Conservation (phyloP, 257 asterid species). For the Knoxia roxburghii region DNA sequence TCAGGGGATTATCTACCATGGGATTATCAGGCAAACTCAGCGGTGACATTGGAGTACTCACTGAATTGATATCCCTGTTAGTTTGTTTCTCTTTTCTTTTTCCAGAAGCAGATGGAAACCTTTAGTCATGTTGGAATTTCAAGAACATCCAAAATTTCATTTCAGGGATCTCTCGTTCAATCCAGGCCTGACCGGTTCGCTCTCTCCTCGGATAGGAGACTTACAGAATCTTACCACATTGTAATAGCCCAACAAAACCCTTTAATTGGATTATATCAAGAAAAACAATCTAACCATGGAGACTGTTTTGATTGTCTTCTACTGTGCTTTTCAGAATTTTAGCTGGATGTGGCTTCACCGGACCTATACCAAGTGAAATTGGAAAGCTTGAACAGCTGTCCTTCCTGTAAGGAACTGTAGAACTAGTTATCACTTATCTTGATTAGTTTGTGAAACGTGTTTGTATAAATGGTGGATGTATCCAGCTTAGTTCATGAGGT, state of each 20-base stretch:
- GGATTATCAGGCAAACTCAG: conserved; percentile 64
- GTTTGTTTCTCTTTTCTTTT: conserved; percentile 31
- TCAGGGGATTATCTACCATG: conserved; percentile 88
- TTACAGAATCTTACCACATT: conserved; percentile 62
- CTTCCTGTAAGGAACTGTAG: conserved; percentile 57
- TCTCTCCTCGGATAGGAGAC: conserved; percentile 83
- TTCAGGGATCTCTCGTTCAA: conserved; percentile 92
- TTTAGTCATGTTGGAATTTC: background rate
- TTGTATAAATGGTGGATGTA: background rate
- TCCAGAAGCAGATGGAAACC: background rate
- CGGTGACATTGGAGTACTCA: conserved; percentile 83
- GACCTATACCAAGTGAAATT: conserved; percentile 68
- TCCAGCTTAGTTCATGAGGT: conserved; percentile 1
- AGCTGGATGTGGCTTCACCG: conserved; percentile 88
- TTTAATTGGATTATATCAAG: background rate
- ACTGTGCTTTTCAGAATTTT: conserved; percentile 60
- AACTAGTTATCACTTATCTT: background rate
- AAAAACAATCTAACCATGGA: background rate
- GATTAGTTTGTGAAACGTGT: background rate
- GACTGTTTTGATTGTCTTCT: background rate
- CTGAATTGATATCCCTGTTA: conserved; percentile 71
- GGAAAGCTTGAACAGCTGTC: conserved; percentile 76
- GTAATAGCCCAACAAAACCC: conserved; percentile 35
- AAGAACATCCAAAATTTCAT: background rate
- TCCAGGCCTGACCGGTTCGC: conserved; percentile 71